Percentiles rank a stretch among this genome's conserved stretches.
Evolutionary conservation across 495 filamentous ascomycete species (phyloP).

Genomic region (Talaromyces trachyspermus): DNA sequence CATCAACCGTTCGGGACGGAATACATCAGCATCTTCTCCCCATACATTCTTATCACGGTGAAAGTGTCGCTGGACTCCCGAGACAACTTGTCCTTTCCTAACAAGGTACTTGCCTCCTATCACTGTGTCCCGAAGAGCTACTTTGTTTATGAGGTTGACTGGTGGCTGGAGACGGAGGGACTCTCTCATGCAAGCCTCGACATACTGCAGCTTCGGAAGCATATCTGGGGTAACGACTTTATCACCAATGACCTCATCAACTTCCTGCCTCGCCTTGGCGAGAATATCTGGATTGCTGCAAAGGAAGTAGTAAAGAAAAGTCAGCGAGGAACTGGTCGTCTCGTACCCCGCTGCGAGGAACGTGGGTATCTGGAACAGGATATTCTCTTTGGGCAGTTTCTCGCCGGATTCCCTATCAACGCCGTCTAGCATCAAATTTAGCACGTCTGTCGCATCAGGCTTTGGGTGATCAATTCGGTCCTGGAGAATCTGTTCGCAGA

Average conservation of each 20-base stretch:
- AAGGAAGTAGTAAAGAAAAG: slow-evolving; percentile 50
- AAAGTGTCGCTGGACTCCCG: slow-evolving; percentile 46
- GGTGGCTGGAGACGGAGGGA: slow-evolving; percentile 59
- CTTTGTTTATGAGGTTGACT: slow-evolving; percentile 35
- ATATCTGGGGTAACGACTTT: slow-evolving; percentile 58
- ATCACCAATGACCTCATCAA: slow-evolving; percentile 58
- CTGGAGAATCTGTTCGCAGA: slow-evolving; percentile 51
- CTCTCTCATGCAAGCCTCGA: slow-evolving; percentile 61
- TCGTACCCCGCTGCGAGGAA: slow-evolving; percentile 70
- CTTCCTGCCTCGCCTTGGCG: slow-evolving; percentile 53
- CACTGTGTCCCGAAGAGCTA: slow-evolving; percentile 44
- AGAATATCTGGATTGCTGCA: slow-evolving; percentile 54
- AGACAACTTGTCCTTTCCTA: slow-evolving; percentile 45
- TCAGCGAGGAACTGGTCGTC: slow-evolving; percentile 56
- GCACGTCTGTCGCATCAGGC: slow-evolving; percentile 58
- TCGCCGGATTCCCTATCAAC: slow-evolving; percentile 59
- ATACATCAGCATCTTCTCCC: slow-evolving; percentile 51
- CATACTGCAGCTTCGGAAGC: slow-evolving; percentile 56
- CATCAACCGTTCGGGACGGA: slow-evolving; percentile 59
- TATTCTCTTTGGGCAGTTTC: slow-evolving; percentile 50
- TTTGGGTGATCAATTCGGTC: slow-evolving; percentile 45
- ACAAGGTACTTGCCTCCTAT: slow-evolving; percentile 57
- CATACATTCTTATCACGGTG: slow-evolving; percentile 61
- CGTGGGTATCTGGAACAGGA: slow-evolving; percentile 64
- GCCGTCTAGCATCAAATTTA: slow-evolving; percentile 62